Base-by-base conservation (phyloP, 1,139 yeast species). In the Blastobotrys raffinosifermentans region DNA sequence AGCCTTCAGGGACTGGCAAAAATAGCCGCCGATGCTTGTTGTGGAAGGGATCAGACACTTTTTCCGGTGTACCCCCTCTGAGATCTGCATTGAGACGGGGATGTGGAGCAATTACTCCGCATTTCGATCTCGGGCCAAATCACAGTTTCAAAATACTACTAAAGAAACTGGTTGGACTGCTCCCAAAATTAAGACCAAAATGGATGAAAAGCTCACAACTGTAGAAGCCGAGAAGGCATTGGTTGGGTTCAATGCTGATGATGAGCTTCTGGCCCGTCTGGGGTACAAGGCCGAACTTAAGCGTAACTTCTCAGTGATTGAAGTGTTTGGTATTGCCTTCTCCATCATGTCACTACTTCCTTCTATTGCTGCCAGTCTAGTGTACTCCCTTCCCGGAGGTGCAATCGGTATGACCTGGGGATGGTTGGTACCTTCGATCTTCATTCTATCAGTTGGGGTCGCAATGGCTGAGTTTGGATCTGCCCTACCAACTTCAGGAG, bases 281-380 rank as follows among this genome's bases (percentile, higher is more conserved):
- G 91, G 91, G 18, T 80, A 81, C 57, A 77, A 77, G 54, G 84
- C 77, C 49, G 89, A 80, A 55, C 73, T 81, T 54, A 75, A 73
- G 49, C 72, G 91, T 54, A 85, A 81, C 48, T 64, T 62, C 47
- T 69, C 83, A 3, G 72, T 80, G 1, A 73, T 80, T 44, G 75
- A 80, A 29, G 84, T 80, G 19, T 61, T 61, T 41, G 63, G 64
- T 14, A 57, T 60, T 18, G 78, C 86, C 10, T 81, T 81, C 60
- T 75, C 84, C 10, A 84, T 81, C 37, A 67, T 81, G 53, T 84
- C 87, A 4, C 65, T 81, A 39, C 66, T 81, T 39, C 89, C 91
- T 2, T 79, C 86, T 8, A 75, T 80, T 30, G 63, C 64, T 2
- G 60, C 70, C 10, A 61, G 66, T 19, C 53, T 68, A 16, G 50